Evolutionary conservation across 805 yeast species (phyloP), one percentile per base, ranked within the genome.

Genomic region (Blastobotrys americana): DNA sequence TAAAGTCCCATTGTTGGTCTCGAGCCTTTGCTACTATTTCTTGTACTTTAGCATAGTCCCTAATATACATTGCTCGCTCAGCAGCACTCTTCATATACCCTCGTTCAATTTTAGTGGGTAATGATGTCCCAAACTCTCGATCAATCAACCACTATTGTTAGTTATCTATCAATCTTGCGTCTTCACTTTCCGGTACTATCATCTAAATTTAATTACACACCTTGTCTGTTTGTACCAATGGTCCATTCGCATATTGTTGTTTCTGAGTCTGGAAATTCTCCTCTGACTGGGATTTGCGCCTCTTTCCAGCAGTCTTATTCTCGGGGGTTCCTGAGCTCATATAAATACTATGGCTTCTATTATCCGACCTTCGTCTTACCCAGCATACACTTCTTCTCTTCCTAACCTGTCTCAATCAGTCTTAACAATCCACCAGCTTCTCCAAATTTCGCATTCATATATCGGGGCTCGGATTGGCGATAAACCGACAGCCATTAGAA

Each of bases 231-330:
- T 54, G 56, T 2, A 42, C 23, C 4, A 61, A 49, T 0, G 95
- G 93, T 0, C 66, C 57, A 0, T 53, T 39, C 50, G 61, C 63
- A 56, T 77, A 86, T 54, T 71, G 74, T 2, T 50, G 49, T 48
- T 67, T 65, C 60, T 87, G 90, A 5, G 47, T 56, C 27, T 57
- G 63, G 51, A 65, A 87, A 45, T 76, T 83, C 43, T 80, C 89
- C 35, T 77, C 78, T 0, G 82, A 56, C 57, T 87, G 96, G 0
- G 79, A 80, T 54, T 83, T 85, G 35, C 96, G 72, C 33, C 39
- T n/a, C 20, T 70, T 60, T n/a, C n/a, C n/a, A n/a, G n/a, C n/a
- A n/a, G n/a, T n/a, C n/a, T n/a, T n/a, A n/a, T n/a, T n/a, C n/a
- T n/a, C n/a, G n/a, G n/a, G n/a, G n/a, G n/a, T n/a, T n/a, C n/a